Conservation (phyloP, 1,139 yeast species). For the Geotrichum fermentans region DNA sequence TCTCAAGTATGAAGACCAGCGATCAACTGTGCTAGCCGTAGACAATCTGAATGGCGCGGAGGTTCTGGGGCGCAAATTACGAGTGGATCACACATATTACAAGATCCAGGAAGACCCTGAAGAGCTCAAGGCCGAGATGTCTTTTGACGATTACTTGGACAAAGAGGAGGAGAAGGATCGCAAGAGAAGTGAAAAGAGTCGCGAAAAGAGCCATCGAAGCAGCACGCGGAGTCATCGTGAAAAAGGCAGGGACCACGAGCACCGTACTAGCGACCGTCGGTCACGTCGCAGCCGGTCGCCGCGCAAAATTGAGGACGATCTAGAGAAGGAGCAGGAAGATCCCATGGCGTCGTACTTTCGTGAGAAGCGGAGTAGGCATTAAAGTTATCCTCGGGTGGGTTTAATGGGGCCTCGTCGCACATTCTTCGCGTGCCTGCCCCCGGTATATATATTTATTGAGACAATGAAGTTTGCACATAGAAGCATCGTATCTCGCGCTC, state of each 20-base stretch:
- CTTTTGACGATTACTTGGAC: conserved; percentile 32
- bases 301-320: conserved; percentile 8
- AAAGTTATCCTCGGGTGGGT: too few relatives aligned
- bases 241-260: neutral
- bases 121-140: conserved; percentile 26
- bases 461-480: too few relatives aligned
- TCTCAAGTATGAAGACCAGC: conserved; percentile 74
- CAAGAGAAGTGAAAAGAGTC: neutral
- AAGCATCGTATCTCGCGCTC: too few relatives aligned
- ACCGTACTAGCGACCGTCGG: neutral
- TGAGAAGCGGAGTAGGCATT: conserved; percentile 2
- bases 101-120: conserved; percentile 49
- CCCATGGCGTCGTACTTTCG: conserved; percentile 18
- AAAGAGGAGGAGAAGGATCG: conserved; percentile 10
- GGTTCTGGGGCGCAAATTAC: conserved; percentile 52
- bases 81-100: conserved; percentile 76
- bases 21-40: conserved; percentile 78
- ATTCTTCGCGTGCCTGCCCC: too few relatives aligned
- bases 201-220: neutral
- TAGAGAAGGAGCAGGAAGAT: conserved; percentile 17
- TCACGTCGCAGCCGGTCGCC: conserved; percentile 6
- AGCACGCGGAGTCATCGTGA: neutral
- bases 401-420: too few relatives aligned
- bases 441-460: too few relatives aligned
- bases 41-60: conserved; percentile 79